phyloP scores from a whole-genome alignment of 2,329 filamentous ascomycete genomes.

The Graphium sp. region DNA sequence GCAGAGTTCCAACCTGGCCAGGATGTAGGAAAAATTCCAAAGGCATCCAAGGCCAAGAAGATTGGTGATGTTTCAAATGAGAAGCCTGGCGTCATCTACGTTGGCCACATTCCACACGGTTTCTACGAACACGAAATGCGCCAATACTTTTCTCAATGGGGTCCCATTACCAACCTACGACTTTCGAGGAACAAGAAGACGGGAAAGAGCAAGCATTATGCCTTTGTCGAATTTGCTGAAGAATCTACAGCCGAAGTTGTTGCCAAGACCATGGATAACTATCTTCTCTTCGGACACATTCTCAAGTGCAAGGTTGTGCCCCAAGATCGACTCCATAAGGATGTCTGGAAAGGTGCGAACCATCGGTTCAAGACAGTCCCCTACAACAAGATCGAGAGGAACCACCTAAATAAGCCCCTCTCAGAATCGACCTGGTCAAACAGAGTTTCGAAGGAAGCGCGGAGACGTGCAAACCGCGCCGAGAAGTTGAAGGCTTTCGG shows the following conservation, averaged over 20 bases:
- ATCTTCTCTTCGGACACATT: constrained; percentile 87
- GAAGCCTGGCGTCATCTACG: constrained; percentile 67
- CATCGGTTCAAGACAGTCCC: constrained; percentile 78
- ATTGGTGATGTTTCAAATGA: constrained; percentile 24
- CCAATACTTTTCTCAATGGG: constrained; percentile 88
- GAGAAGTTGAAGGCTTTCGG: constrained; percentile 64
- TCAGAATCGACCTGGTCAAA: constrained; percentile 64
- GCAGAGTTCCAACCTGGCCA: constrained; percentile 27
- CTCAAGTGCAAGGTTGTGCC: constrained; percentile 73
- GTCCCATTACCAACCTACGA: constrained; percentile 59
- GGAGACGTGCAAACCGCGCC: constrained; percentile 49
- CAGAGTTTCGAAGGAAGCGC: constrained; percentile 57
- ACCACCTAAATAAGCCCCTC: constrained; percentile 54
- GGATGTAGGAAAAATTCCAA: constrained; percentile 32
- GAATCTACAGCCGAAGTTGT: constrained; percentile 73
- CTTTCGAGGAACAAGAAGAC: constrained; percentile 87
- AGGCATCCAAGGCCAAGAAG: constrained; percentile 24
- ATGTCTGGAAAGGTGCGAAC: constrained; percentile 82
- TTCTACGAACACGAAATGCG: constrained; percentile 97
- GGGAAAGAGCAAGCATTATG: constrained; percentile 82
- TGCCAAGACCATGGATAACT: constrained; percentile 93
- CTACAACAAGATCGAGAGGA: constrained; percentile 71
- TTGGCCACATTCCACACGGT: constrained; percentile 78
- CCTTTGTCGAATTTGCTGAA: constrained; percentile 80
- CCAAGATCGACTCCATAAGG: constrained; percentile 58